Base-by-base conservation (phyloP, 148 eudicot species). In the Pharnaceum exiguum region DNA sequence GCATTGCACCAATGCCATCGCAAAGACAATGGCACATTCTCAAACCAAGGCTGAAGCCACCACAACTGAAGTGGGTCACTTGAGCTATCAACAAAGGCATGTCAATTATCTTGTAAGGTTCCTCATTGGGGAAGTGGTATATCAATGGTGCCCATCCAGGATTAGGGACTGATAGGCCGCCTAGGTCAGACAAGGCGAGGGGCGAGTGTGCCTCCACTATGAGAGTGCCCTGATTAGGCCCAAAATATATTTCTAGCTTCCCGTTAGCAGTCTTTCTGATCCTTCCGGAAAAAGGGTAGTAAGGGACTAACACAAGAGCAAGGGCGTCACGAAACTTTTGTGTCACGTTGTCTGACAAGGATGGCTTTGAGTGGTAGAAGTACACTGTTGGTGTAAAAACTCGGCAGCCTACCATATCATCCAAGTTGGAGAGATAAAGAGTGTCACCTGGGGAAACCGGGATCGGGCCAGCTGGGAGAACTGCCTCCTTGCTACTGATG, bases 1-100 rank as follows among this genome's bases (percentile, higher is more conserved):
- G 99, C 99, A 86, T 94, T 3, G 99, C 99, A 22, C 96, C 99
- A 30, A 83, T 72, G 10, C 96, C 96, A 63, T 93, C 96, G 72
- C 87, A 89, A 28, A 94, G 78, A 63, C 91, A 89, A 71, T 94
- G 99, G 42, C 99, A 94, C 11, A 85, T 71, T 51, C 99, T 83
- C 25, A 94, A 60, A 40, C 99, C 98, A 7, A 93, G 80, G 65
- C 96, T 89, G 44, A 85, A 85, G 5, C 99, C 95, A 31, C 99
- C 96, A 71, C 86, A 89, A 3, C 69, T 68, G 27, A 93, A 93
- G 32, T 44, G 52, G 0, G 96, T 88, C 36, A 88, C 76, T 51
- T 93, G 99, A 11, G 86, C 99, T 56, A 93, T 88, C 2, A 93
- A 23, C 60, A 89, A 59, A 38, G 99, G 99, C 94, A 86, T 93